Evolutionary conservation across 1,284 basidiomycete species (phyloP), one percentile per base, ranked within the genome.

Genomic region (Moesziomyces parantarcticus): DNA sequence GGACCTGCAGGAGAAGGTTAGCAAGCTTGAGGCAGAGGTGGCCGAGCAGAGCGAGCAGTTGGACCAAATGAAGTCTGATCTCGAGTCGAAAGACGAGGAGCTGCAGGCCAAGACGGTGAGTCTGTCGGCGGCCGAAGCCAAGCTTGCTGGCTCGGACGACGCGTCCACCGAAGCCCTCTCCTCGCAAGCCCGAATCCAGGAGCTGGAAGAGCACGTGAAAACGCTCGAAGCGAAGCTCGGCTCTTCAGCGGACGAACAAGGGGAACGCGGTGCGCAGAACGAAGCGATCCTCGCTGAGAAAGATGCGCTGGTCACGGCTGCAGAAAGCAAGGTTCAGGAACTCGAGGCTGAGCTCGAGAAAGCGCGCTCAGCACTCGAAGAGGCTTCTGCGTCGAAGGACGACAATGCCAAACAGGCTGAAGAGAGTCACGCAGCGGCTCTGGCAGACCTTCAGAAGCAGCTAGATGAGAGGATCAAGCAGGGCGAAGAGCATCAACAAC

Each of bases 81-180:
- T 76, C 40, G 74, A 76, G 49, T 49, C 63, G 44, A 74, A 76
- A 50, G 74, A 76, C 34, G 64, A 61, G 29, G 70, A 73, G 54
- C 68, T 77, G 21, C 72, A 75, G 49, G 59, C 63, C 55, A 72
- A 71, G 50, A 75, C 67, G 6, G 59, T 69, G 40, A 67, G 63
- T 21, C 60, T 77, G n/a, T 63, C 62, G 20, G 69, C 62, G 5
- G 74, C 70, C 46, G 74, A 76, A 18, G 76, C 76, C 47, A 70
- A 65, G 40, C 49, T 71, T 16, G 43, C 56, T 5, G 58, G 52
- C 26, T 49, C 53, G 0, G 55, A 64, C 23, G 60, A 54, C 5
- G 18, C 29, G 10, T 55, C 23, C 22, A 3, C 29, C 14, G 48
- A 46, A 18, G n/a, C 48, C 16, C 34, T 39, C 16, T 45, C 60